These are phyloP conservation scores for Lasiosphaeria ovina DNA, from an alignment of 495 filamentous ascomycete species.

Conservation along the genomic window DNA sequence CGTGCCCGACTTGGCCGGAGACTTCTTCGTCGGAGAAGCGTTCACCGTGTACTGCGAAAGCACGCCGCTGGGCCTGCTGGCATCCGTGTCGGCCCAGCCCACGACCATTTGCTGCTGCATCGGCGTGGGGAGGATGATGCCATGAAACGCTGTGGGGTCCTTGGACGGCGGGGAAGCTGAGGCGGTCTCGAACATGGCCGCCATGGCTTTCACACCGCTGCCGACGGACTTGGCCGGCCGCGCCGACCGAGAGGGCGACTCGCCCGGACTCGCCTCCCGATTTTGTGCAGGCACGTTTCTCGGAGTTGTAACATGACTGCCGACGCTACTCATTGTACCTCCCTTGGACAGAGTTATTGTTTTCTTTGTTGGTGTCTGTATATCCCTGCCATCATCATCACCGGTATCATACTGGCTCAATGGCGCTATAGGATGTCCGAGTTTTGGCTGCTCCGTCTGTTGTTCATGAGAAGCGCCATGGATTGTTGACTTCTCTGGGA, in stretches of 20 bases:
- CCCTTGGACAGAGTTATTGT: background rate
- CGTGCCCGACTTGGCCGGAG: slow-evolving; percentile 3
- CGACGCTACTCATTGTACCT: background rate
- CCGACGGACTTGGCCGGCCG: slow-evolving; percentile 11
- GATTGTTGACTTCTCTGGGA: background rate
- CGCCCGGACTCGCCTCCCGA: background rate
- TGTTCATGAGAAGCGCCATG: background rate
- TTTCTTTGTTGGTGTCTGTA: background rate
- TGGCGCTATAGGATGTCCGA: too few relatives aligned
- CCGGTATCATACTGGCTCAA: too few relatives aligned
- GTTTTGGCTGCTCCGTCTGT: too few relatives aligned
- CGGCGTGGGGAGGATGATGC: slow-evolving; percentile 8
- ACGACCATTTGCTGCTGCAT: slow-evolving; percentile 4
- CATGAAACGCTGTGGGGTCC: background rate
- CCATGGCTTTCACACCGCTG: slow-evolving; percentile 44
- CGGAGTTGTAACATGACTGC: background rate
- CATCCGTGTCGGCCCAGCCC: slow-evolving; percentile 4
- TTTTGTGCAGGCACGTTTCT: background rate
- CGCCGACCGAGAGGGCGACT: slow-evolving; percentile 6
- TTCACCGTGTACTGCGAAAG: slow-evolving; percentile 32
- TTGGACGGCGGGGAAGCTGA: slow-evolving; percentile 18
- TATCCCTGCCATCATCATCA: background rate
- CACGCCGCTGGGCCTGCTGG: slow-evolving; percentile 20
- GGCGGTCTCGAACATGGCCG: slow-evolving; percentile 42
- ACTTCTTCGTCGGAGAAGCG: slow-evolving; percentile 15